Evolutionary conservation across 352 stramenopile genomes (phyloP).

Genomic region (Phytophthora kernoviae): DNA sequence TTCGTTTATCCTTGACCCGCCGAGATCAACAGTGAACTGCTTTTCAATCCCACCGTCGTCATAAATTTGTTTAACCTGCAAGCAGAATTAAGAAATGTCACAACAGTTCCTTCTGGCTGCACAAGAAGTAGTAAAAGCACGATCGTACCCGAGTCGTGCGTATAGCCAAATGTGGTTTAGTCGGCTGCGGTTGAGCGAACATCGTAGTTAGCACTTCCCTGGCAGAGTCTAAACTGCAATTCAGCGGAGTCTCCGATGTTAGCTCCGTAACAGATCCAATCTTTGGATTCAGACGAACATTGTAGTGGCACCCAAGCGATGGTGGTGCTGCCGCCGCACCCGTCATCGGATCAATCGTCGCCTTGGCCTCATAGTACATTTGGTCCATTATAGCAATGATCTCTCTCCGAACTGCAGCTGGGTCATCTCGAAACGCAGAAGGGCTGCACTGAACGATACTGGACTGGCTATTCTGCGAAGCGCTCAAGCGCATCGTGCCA

Average conservation of each 20-base stretch:
- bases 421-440: conserved; percentile 9
- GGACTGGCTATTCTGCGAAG: conserved; percentile 8
- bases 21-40: conserved; percentile 26
- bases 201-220: conserved; percentile 19
- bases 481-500: conserved; percentile 9
- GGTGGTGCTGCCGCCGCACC: conserved; percentile 27
- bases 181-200: conserved; percentile 22
- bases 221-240: conserved; percentile 31
- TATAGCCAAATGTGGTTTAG: conserved; percentile 16
- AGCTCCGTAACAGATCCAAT: conserved; percentile 24
- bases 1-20: conserved; percentile 22
- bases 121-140: background rate
- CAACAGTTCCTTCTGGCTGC: too few relatives aligned
- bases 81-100: background rate
- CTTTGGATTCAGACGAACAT: conserved; percentile 24
- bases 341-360: conserved; percentile 18
- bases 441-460: conserved; percentile 6
- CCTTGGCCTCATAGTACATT: conserved; percentile 37
- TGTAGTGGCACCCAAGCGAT: conserved; percentile 26
- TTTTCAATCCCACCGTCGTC: conserved; percentile 25
- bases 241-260: conserved; percentile 31
- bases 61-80: conserved; percentile 19
- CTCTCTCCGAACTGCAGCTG: conserved; percentile 20
- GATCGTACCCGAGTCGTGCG: conserved; percentile 24
- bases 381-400: conserved; percentile 29